Conservation (phyloP, 1,284 basidiomycete genomes). For the Ustilago loliicola region DNA sequence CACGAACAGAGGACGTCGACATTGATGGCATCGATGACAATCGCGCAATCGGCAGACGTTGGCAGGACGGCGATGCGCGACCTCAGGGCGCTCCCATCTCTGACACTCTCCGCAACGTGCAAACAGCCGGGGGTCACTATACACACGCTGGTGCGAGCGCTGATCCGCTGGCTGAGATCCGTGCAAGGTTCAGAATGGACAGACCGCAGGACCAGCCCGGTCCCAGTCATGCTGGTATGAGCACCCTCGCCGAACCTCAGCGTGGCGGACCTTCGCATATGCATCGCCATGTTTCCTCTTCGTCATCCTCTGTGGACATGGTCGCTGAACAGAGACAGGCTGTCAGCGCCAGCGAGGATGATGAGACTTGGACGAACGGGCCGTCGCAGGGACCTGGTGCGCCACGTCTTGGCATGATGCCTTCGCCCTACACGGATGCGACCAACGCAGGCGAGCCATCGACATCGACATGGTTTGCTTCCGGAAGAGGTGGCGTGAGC, state of each 20-base stretch:
- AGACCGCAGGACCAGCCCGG: conserved; percentile 7
- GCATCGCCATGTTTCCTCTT: conserved; percentile 23
- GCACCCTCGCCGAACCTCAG: conserved; percentile 8
- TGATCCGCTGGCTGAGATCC: conserved; percentile 2
- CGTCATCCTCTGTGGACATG: conserved; percentile 25
- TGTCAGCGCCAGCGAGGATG: conserved; percentile 24
- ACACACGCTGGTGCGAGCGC: conserved; percentile 1
- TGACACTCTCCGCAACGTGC: not conserved
- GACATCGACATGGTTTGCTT: conserved; percentile 24
- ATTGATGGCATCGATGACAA: conserved; percentile 22
- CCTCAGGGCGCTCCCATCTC: not conserved
- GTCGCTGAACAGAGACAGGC: conserved; percentile 16
- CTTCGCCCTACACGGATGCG: conserved; percentile 27
- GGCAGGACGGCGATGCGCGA: conserved; percentile 7
- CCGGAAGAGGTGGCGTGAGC: conserved; percentile 2
- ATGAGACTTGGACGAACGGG: conserved; percentile 24
- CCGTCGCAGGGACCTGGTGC: conserved; percentile 20
- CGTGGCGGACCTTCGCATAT: conserved; percentile 18
- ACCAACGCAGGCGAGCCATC: conserved; percentile 16
- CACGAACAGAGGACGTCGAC: conserved; percentile 17
- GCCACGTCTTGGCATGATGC: conserved; percentile 35
- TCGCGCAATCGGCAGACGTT: conserved; percentile 11
- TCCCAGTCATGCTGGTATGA: not conserved
- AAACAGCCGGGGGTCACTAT: not conserved
- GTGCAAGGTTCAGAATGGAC: conserved; percentile 4